Evolutionary conservation across 192 early-diverging fungal genomes (phyloP).

Genomic region (Backusella circina): DNA sequence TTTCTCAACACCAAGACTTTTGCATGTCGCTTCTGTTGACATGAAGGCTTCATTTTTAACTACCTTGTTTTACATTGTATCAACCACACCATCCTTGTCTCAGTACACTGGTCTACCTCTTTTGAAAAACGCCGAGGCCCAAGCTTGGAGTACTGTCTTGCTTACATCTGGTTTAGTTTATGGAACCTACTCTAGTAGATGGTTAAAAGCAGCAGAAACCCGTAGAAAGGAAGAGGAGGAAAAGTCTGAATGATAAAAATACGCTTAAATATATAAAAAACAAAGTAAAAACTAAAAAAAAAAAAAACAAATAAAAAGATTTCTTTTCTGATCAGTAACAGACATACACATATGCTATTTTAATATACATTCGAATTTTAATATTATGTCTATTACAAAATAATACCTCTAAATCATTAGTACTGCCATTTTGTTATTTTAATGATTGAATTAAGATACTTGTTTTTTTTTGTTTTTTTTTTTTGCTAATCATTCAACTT

Average conservation of each 20-base stretch:
- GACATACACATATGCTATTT: not conserved
- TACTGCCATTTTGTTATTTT: not conserved
- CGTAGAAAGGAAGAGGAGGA: not conserved
- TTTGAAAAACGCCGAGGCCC: conserved; percentile 17
- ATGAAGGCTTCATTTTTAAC: conserved; percentile 24
- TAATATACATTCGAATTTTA: not conserved
- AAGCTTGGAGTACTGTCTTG: conserved; percentile 26
- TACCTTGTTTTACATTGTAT: conserved; percentile 26
- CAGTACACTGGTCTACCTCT: conserved; percentile 2
- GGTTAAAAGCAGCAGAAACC: not conserved
- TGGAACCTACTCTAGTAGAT: not conserved
- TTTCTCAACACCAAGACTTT: conserved; percentile 29
- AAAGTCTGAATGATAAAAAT: not conserved
- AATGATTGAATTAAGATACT: not conserved
- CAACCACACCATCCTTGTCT: conserved; percentile 18
- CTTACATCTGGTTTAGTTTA: conserved; percentile 17
- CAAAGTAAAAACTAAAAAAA: not conserved
- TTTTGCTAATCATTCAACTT: not conserved
- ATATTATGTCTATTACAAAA: not conserved
- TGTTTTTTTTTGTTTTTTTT: too few relatives aligned
- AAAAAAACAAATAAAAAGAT: not conserved
- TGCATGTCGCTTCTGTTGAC: conserved; percentile 19
- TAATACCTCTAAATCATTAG: not conserved
- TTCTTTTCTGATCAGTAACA: not conserved
- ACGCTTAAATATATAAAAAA: not conserved